Base-by-base conservation (phyloP, 2,329 filamentous ascomycete species). In the Zarea fungicola region DNA sequence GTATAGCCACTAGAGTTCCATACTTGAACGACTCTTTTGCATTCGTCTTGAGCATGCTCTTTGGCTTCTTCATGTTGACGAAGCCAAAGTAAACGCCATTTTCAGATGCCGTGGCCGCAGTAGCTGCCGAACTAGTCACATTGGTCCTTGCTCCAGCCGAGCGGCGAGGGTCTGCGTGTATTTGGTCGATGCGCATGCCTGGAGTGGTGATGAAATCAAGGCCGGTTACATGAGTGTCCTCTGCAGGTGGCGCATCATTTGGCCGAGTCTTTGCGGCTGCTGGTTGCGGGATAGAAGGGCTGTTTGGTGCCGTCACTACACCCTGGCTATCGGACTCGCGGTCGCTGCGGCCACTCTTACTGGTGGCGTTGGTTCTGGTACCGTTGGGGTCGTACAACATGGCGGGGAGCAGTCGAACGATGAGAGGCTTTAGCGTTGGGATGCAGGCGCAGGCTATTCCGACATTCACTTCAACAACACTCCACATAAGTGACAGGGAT, bases 401-500 rank as follows among this genome's bases (percentile, higher is more conserved):
- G 18, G 71, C 65, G 3, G 79, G 79, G n/a, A 82, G 65, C 45
- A 82, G 73, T 51, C 75, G 75, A 55, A 87, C 80, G 48, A 92
- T 83, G 6, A 97, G 72, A 1, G 92, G 91, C 63, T 96, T 96
- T 53, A 96, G 71, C 0, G 87, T 92, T 8, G 92, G 92, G n/a
- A 96, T 87, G 59, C 90, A 96, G 35, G 87, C 91, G 61, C 89
- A 95, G 55, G 90, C 85, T 57, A 96, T 90, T 16, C 89, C 91
- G 1, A 95, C 75, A 56, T 95, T 93, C 60, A 96, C 89, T 65
- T 96, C 91, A 47, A 96, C 83, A 11, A 85, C 87, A 14, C 87
- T 92, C 92, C 91, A 97, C 87, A 96, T 92, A 61, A 95, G 85
- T 0, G 89, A 88, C 5, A 90, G 70, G 1, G 88, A 89, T 1